Evolutionary conservation across 2,329 filamentous ascomycete genomes (phyloP), one percentile per base, ranked within the genome.

Genomic region (Aureobasidium subglaciale): DNA sequence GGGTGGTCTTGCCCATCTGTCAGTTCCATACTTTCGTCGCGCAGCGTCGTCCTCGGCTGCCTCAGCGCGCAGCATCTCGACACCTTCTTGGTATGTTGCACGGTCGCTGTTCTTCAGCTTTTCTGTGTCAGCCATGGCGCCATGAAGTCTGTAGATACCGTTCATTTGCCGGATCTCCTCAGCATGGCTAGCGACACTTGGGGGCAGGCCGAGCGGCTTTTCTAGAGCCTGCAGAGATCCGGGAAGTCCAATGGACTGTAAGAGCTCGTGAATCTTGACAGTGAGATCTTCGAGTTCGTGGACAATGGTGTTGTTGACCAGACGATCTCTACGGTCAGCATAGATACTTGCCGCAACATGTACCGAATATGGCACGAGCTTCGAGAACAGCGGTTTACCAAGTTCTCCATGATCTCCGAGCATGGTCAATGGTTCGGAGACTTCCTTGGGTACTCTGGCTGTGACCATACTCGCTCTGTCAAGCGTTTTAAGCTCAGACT

Each of bases 341-440:
- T 99, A 99, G 30, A 97, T 96, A 45, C 90, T 96, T 1, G 91
- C 89, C 7, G 93, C 93, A 46, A 97, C 82, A 65, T 99, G 93
- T 0, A 97, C 93, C 0, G 91, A 90, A 68, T 96, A 97, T 0
- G 93, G 93, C 0, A 99, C 93, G 1, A 99, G 79, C 63, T 92
- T 93, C 2, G 88, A 83, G 68, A 99, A 97, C 0, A 99, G 73
- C 0, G 90, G 88, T 20, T 84, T 84, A 0, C 93, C 92, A 63
- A 96, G 87, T 57, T 91, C 86, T 13, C 83, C 83, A 41, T 85
- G 81, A 11, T 93, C 87, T 2, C 90, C 90, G 4, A 99, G 78
- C 68, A 88, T 84, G 1, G 88, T 84, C 54, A 88, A 83, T 0
- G 91, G 90, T 56, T 90, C 85, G 0, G 85, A 83, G 1, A 99